Base-by-base conservation (phyloP, 495 filamentous ascomycete species). In the Niebla homalea region DNA sequence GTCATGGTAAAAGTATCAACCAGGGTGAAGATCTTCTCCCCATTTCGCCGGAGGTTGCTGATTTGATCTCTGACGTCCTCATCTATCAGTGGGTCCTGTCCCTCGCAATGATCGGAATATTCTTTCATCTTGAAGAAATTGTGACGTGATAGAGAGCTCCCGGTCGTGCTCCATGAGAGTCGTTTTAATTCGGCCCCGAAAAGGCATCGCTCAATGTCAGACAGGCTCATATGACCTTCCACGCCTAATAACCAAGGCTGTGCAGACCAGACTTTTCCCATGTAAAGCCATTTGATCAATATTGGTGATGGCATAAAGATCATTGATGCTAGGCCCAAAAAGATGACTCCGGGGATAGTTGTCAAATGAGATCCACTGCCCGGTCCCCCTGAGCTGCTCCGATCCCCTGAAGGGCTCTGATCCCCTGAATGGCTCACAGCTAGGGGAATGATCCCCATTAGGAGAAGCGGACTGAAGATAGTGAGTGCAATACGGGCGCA, bases 1-100 rank as follows among this genome's bases (percentile, higher is more conserved):
- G 60, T 62, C 59, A 70, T 59, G 12, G 55, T 62, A 40, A 49
- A 56, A 0, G 64, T 70, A 49, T 70, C 67, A 4, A 70, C 62
- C 10, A 69, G 60, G 0, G 68, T 70, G 46, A 61, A 63, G 42
- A 62, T 43, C 14, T 36, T 32, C 11, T 12, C 11, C n/a, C n/a
- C 20, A 32, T 12, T 25, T 36, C n/a, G 21, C 21, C n/a, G 21
- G n/a, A 43, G n/a, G 23, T 15, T 18, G 15, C 44, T 22, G 12
- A 51, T 44, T 2, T 26, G n/a, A 4, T 36, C 42, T 15, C 39
- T 37, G 12, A 52, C 23, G 5, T 20, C 50, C 7, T n/a, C 2
- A 37, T 52, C 41, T 0, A 5, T 25, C 15, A 18, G 19, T 16
- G 51, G 51, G 22, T 53, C 51, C 23, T 53, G 51, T 18, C 51